Base-by-base conservation (phyloP, 2,329 filamentous ascomycete species). In the Dothistroma septosporum region DNA sequence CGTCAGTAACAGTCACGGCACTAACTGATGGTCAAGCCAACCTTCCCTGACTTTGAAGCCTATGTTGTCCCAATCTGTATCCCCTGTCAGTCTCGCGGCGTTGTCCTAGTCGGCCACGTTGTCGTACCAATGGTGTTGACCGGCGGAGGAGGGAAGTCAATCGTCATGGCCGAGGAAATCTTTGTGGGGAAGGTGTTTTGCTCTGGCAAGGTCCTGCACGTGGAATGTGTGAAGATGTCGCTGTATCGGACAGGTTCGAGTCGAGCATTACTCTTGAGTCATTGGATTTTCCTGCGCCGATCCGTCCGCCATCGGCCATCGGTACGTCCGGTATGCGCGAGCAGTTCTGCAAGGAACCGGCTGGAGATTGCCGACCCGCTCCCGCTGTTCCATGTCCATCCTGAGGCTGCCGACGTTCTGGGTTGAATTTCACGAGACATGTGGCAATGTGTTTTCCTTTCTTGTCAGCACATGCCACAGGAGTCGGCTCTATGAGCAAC, bases 31-130 rank as follows among this genome's bases (percentile, higher is more conserved):
- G 24, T 53, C 16, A 21, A 41, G 37, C 79, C 70, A 76, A 91
- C 91, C 90, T 83, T 97, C 92, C 68, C 91, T 89, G 69, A 97
- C 88, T 73, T 87, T 87, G 83, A 97, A 97, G 73, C 93, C 93
- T 66, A 97, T 86, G 72, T 96, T 89, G 75, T 84, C 85, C 93
- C 93, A 97, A 82, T 97, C 92, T 86, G 65, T 48, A 44, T 2
- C n/a, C 55, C 32, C 47, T 48, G 53, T 67, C 49, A 68, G 61
- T 52, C 37, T 53, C 28, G 46, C 33, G 48, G 5, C 22, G 21
- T 46, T 37, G 22, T n/a, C 55, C 31, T 48, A 50, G 53, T 65
- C 46, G 66, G 61, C 53, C 46, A 53, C 31, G 50, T 47, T 48
- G 55, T 22, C 61, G 21, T 76, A 84, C 82, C 84, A 79, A 96